Evolutionary conservation across 1,139 yeast species (phyloP).

Genomic region (Kurtzmaniella quercitrusa): DNA sequence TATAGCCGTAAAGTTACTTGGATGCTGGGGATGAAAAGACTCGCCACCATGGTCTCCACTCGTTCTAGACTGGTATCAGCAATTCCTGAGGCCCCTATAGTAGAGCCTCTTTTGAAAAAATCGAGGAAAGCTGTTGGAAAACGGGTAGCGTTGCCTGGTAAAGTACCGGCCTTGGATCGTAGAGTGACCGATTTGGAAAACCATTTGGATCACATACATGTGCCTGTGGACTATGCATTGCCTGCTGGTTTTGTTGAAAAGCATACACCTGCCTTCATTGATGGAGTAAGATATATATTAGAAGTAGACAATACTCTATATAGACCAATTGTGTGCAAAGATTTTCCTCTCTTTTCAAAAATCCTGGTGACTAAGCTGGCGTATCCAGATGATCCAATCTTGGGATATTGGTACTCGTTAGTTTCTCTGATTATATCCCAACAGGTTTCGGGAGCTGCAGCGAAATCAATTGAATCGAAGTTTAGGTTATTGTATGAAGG

Average conservation of each 20-base stretch:
- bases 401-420: conserved; percentile 37
- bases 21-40: neutral
- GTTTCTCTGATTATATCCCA: conserved; percentile 59
- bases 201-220: conserved; percentile 18
- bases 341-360: conserved; percentile 24
- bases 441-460: conserved; percentile 85
- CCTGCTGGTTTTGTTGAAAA: conserved; percentile 36
- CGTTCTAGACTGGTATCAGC: neutral
- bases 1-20: neutral
- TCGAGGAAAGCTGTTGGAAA: neutral
- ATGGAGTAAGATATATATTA: conserved; percentile 39
- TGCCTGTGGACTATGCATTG: conserved; percentile 25
- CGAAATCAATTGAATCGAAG: conserved; percentile 53
- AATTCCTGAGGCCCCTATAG: neutral
- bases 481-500: conserved; percentile 35
- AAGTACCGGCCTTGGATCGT: neutral
- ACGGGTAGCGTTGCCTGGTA: neutral
- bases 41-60: conserved; percentile 1
- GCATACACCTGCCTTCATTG: conserved; percentile 43
- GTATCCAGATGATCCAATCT: conserved; percentile 26
- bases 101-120: neutral
- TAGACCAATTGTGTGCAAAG: conserved; percentile 25
- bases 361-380: neutral
- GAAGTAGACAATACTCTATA: conserved; percentile 41
- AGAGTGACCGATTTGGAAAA: conserved; percentile 23